Conservation (phyloP, 495 filamentous ascomycete genomes). For the Bathelium albidoporum region DNA sequence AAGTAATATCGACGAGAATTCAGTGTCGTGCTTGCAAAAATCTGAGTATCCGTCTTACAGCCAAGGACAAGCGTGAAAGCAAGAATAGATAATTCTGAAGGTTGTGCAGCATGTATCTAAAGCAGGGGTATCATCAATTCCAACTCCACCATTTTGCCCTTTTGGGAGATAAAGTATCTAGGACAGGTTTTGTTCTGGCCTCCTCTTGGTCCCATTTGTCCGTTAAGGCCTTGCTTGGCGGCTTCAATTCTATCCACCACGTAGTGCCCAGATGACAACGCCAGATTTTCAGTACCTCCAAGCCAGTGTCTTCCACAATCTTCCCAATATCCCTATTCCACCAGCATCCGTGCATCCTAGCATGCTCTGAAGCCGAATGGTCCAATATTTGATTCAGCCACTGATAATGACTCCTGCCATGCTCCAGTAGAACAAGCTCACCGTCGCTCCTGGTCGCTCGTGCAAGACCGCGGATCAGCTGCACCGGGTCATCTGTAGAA, state of each 20-base stretch:
- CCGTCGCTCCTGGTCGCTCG: conserved; percentile 45
- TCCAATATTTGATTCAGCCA: conserved; percentile 77
- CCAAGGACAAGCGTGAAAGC: no score
- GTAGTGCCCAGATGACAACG: conserved; percentile 69
- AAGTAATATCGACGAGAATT: no score
- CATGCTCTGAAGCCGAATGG: conserved; percentile 64
- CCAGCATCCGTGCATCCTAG: conserved; percentile 84
- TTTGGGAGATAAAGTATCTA: background rate
- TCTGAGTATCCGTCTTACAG: no score
- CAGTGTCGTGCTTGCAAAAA: no score
- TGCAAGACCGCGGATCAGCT: conserved; percentile 52
- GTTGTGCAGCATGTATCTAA: no score
- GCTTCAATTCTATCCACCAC: conserved; percentile 53
- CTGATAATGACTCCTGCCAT: conserved; percentile 67
- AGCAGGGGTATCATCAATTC: background rate
- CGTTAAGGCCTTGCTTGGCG: conserved; percentile 13
- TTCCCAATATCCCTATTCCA: conserved; percentile 86
- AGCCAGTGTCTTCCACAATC: conserved; percentile 67
- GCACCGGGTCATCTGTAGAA: conserved; percentile 65
- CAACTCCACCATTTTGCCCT: conserved; percentile 3
- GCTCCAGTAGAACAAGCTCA: conserved; percentile 73
- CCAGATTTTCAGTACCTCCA: conserved; percentile 63
- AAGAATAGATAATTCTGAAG: no score
- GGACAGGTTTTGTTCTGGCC: background rate
- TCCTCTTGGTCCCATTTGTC: background rate